A percentile compares a stretch with the other conserved stretches of the same genome.
Conservation (phyloP, 108 stramenopile genomes). For the Stephanodiscus minutulus region DNA sequence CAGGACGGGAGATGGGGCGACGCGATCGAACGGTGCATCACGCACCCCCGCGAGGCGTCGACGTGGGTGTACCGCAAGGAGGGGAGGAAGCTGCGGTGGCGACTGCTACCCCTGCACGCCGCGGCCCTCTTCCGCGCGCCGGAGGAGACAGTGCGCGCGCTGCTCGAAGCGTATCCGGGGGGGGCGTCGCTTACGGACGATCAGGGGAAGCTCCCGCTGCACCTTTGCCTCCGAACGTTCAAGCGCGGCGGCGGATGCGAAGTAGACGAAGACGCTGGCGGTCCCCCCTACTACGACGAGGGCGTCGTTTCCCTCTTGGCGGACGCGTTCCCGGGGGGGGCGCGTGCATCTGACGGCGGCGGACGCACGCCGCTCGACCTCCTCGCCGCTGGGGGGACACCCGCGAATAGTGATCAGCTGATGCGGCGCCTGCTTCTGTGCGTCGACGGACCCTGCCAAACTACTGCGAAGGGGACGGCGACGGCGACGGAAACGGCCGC, state of each 20-base stretch:
- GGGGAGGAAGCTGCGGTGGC: slow-evolving; percentile 65
- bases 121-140: slow-evolving; percentile 86
- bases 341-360: neutral
- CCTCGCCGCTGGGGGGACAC: too few species aligned
- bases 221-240: slow-evolving; percentile 71
- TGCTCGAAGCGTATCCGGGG: slow-evolving; percentile 62
- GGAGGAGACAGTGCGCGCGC: slow-evolving; percentile 54
- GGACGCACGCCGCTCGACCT: neutral
- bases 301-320: neutral
- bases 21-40: slow-evolving; percentile 37
- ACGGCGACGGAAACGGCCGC: too few species aligned
- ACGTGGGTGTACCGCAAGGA: slow-evolving; percentile 81
- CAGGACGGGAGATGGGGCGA: slow-evolving; percentile 76
- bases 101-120: slow-evolving; percentile 84
- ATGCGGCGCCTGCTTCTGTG: too few species aligned
- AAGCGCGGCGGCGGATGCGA: too few species aligned
- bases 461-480: too few species aligned
- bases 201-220: slow-evolving; percentile 85
- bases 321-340: neutral
- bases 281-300: neutral
- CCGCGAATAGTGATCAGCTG: too few species aligned
- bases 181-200: slow-evolving; percentile 79
- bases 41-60: slow-evolving; percentile 54
- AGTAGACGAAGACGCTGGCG: too few species aligned
- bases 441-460: too few species aligned